phyloP scores from a whole-genome alignment of 768 basidiomycete genomes.

The Gautieria morchelliformis region DNA sequence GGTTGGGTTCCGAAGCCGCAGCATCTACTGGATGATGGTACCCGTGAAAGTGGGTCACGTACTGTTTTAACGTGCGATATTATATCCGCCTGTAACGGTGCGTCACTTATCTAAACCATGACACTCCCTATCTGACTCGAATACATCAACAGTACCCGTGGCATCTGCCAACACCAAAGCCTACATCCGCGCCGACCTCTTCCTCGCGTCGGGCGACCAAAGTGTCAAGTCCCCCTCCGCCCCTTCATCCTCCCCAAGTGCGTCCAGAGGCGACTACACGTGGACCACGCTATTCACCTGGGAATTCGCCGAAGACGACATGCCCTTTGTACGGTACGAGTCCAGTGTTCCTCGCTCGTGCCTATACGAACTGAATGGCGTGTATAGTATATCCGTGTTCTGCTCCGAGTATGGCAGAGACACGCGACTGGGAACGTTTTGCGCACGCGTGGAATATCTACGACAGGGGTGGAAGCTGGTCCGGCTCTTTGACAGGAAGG shows the following conservation, averaged over 20 bases:
- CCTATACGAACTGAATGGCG: neutral
- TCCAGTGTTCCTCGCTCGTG: neutral
- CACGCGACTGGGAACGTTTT: constrained; percentile 41
- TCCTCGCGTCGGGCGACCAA: constrained; percentile 29
- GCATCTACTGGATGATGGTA: constrained; percentile 11
- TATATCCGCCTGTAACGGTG: constrained; percentile 24
- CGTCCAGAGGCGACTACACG: constrained; percentile 30
- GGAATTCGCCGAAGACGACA: constrained; percentile 38
- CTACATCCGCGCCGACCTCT: constrained; percentile 37
- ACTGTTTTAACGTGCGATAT: neutral
- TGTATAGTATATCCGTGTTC: neutral
- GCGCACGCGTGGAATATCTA: constrained; percentile 39
- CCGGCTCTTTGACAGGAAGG: constrained; percentile 39
- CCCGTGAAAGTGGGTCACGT: neutral
- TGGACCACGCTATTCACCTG: constrained; percentile 36
- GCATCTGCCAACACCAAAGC: constrained; percentile 18
- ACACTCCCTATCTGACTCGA: neutral
- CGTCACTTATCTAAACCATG: constrained; percentile 24
- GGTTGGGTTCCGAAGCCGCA: constrained; percentile 49
- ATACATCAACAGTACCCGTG: constrained; percentile 19
- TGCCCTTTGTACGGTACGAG: constrained; percentile 42
- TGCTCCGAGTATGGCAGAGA: constrained; percentile 10
- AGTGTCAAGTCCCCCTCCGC: constrained; percentile 33
- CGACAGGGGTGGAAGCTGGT: constrained; percentile 39
- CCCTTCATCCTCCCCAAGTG: constrained; percentile 19